Conservation (phyloP, 2,329 filamentous ascomycete species). For the Beauveria rudraprayagi region DNA sequence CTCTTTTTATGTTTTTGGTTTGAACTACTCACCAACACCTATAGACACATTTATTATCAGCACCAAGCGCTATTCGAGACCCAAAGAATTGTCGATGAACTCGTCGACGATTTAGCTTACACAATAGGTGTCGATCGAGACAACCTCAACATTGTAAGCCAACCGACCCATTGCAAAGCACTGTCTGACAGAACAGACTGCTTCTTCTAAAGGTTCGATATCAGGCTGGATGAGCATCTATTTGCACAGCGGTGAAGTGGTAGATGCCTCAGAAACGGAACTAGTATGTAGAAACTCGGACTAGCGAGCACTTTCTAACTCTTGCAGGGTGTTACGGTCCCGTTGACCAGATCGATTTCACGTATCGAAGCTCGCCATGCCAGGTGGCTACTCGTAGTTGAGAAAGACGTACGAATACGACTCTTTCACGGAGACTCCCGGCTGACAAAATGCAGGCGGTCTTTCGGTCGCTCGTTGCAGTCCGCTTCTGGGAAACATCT, state of each 20-base stretch:
- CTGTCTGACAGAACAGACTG: conserved; percentile 42
- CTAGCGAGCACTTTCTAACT: conserved; percentile 12
- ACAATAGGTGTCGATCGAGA: conserved; percentile 58
- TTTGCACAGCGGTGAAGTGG: conserved; percentile 34
- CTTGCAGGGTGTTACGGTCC: conserved; percentile 52
- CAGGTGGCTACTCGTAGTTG: conserved; percentile 64
- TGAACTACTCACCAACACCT: background rate
- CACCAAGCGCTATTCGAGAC: conserved; percentile 62
- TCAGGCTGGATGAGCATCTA: conserved; percentile 47
- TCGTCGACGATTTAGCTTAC: conserved; percentile 66
- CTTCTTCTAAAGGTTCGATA: conserved; percentile 64
- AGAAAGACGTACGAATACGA: conserved; percentile 58
- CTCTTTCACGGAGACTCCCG: background rate
- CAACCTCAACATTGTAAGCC: conserved; percentile 60
- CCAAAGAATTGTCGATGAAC: conserved; percentile 60
- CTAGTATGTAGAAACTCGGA: conserved; percentile 17
- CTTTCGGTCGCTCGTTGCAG: conserved; percentile 57
- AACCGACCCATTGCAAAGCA: background rate
- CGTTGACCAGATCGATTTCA: conserved; percentile 41
- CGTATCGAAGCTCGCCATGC: conserved; percentile 39
- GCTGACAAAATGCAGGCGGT: conserved; percentile 49
- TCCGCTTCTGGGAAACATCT: conserved; percentile 44
- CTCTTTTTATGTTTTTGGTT: background rate
- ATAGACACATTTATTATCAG: conserved; percentile 73
- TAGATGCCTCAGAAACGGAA: conserved; percentile 24